Conservation (phyloP, 805 yeast genomes). For the Hanseniaspora hatyaiensis region DNA sequence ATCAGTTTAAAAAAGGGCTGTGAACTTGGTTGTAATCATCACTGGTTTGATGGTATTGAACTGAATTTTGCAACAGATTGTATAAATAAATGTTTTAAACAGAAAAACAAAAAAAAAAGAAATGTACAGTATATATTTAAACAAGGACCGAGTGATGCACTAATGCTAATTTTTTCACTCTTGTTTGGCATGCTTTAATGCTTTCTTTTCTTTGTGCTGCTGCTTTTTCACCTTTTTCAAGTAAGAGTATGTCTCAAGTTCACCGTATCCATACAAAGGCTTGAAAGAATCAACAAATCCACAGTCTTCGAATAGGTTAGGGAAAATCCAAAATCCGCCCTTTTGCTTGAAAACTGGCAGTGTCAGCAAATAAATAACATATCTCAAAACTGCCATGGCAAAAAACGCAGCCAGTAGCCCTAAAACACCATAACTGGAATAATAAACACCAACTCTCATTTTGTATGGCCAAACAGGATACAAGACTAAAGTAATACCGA, state of each 20-base stretch:
- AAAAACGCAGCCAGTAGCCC: slow-evolving; percentile 67
- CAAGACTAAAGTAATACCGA: slow-evolving; percentile 45
- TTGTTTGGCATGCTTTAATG: slow-evolving; percentile 13
- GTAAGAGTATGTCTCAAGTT: slow-evolving; percentile 28
- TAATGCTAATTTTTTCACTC: neutral
- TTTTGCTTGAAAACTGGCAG: slow-evolving; percentile 25
- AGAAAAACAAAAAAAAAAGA: neutral
- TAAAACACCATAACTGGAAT: slow-evolving; percentile 63
- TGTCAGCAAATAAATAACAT: slow-evolving; percentile 47
- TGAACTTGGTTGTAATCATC: too few relatives aligned
- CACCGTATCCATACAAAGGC: slow-evolving; percentile 82
- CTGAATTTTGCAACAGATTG: too few relatives aligned
- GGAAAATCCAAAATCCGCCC: slow-evolving; percentile 90
- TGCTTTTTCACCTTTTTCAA: slow-evolving; percentile 27
- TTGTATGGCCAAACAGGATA: slow-evolving; percentile 93
- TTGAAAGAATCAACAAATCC: slow-evolving; percentile 85
- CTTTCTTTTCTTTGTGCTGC: slow-evolving; percentile 24
- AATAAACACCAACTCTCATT: slow-evolving; percentile 87
- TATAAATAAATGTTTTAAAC: too few relatives aligned
- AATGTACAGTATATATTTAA: neutral
- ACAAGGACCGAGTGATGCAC: too few relatives aligned
- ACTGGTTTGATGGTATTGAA: too few relatives aligned
- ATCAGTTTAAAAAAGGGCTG: too few relatives aligned
- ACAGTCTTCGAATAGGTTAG: slow-evolving; percentile 89
- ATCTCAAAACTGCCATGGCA: slow-evolving; percentile 63